phyloP scores from a whole-genome alignment of 2,329 filamentous ascomycete species.

The Raffaelea ambrosiae region DNA sequence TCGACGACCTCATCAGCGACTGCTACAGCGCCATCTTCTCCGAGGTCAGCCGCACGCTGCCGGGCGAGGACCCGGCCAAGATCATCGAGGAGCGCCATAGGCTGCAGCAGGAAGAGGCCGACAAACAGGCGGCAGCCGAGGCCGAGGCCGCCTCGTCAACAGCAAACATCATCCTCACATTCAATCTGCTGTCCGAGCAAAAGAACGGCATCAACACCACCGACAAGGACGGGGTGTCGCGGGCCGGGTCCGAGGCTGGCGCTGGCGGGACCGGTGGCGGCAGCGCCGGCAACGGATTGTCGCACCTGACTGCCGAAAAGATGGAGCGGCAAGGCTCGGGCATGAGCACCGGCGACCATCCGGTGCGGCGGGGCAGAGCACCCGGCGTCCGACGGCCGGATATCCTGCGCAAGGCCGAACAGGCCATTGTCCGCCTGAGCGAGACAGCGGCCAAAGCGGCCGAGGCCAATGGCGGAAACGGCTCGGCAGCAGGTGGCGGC shows the following conservation, averaged over 20 bases:
- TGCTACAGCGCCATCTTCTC: slow-evolving; percentile 73
- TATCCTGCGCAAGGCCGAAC: slow-evolving; percentile 53
- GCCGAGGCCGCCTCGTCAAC: slow-evolving; percentile 7
- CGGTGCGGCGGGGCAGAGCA: slow-evolving; percentile 28
- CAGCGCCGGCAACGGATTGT: slow-evolving; percentile 2
- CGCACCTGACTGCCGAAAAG: slow-evolving; percentile 18
- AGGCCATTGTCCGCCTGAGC: slow-evolving; percentile 41
- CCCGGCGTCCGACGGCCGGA: slow-evolving; percentile 45
- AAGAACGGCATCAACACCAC: not conserved
- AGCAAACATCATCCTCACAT: slow-evolving; percentile 14
- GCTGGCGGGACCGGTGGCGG: slow-evolving; percentile 7
- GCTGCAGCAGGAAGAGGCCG: slow-evolving; percentile 22
- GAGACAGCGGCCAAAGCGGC: slow-evolving; percentile 36
- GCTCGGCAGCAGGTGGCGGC: not conserved
- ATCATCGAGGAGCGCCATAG: slow-evolving; percentile 34
- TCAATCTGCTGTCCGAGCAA: slow-evolving; percentile 10
- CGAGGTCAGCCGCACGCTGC: slow-evolving; percentile 53
- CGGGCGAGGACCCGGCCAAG: slow-evolving; percentile 37
- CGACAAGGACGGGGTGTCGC: slow-evolving; percentile 2
- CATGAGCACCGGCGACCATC: slow-evolving; percentile 18
- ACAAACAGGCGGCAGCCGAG: slow-evolving; percentile 9
- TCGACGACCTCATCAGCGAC: slow-evolving; percentile 92
- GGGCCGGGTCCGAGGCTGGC: slow-evolving; percentile 13
- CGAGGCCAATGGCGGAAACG: slow-evolving; percentile 11
- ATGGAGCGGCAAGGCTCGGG: slow-evolving; percentile 27